Conservation (phyloP, 75 land plant species). For the Selaginella tamariscina region DNA sequence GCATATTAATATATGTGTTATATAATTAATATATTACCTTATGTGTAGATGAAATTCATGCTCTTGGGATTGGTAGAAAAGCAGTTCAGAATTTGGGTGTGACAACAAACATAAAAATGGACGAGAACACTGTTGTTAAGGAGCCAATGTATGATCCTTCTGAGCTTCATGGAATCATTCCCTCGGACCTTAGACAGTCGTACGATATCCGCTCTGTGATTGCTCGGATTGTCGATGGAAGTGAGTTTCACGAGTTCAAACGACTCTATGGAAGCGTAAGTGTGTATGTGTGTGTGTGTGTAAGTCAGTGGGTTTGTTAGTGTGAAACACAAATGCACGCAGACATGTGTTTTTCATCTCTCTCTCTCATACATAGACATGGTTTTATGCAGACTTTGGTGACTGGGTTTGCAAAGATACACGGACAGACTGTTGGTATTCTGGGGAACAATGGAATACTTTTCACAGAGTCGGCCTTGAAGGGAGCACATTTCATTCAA, state of each 20-base stretch:
- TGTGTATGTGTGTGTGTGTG: too few relatives aligned
- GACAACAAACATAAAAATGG: slow-evolving; percentile 1
- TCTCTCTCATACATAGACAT: too few relatives aligned
- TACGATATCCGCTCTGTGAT: slow-evolving; percentile 86
- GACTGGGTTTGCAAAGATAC: slow-evolving; percentile 87
- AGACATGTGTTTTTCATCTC: too few relatives aligned
- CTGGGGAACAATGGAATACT: slow-evolving; percentile 96
- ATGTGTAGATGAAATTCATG: slow-evolving; percentile 94
- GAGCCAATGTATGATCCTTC: slow-evolving; percentile 77
- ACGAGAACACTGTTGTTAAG: slow-evolving; percentile 22
- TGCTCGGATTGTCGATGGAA: slow-evolving; percentile 94
- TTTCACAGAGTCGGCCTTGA: slow-evolving; percentile 93
- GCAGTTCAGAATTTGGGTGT: slow-evolving; percentile 67
- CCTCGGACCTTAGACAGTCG: slow-evolving; percentile 56
- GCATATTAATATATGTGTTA: too few relatives aligned
- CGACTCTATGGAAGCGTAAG: slow-evolving; percentile 96
- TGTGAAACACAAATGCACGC: too few relatives aligned
- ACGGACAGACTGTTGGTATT: slow-evolving; percentile 90
- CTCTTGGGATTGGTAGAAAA: slow-evolving; percentile 73
- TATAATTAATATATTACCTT: too few relatives aligned
- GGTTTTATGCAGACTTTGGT: slow-evolving; percentile 91
- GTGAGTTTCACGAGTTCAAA: slow-evolving; percentile 98
- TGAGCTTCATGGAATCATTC: slow-evolving; percentile 80
- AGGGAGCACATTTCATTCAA: slow-evolving; percentile 96
- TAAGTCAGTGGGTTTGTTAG: too few relatives aligned